Percentiles rank a stretch among this genome's conserved stretches.
phyloP scores from a whole-genome alignment of 2,329 filamentous ascomycete species.

The Hymenoscyphus repandus region DNA sequence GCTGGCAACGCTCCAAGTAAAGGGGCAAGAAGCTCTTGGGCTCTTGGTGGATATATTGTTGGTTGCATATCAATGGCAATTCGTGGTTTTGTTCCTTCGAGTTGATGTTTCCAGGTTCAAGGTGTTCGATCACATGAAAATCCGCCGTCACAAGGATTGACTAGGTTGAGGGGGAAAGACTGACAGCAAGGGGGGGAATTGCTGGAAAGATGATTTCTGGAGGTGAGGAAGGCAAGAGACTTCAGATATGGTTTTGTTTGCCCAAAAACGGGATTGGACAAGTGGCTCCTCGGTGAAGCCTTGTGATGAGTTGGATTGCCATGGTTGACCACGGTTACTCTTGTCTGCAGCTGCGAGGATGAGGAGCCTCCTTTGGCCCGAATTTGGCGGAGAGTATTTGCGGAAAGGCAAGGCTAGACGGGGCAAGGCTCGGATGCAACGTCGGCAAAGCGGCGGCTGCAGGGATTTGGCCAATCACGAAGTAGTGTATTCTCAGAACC shows the following conservation, averaged over 20 bases:
- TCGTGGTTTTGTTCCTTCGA: neutral
- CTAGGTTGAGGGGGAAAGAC: neutral
- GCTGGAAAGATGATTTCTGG: neutral
- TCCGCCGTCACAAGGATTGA: neutral
- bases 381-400: neutral
- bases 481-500: too few species aligned
- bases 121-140: constrained; percentile 4
- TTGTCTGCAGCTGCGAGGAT: too few species aligned
- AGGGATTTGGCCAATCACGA: too few species aligned
- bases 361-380: constrained; percentile 5
- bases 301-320: neutral
- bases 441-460: too few species aligned
- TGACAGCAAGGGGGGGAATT: neutral
- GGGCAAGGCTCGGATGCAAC: too few species aligned
- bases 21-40: constrained; percentile 46
- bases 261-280: neutral
- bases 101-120: neutral
- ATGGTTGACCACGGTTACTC: too few species aligned
- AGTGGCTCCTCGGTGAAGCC: neutral
- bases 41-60: constrained; percentile 40
- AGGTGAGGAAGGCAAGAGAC: neutral
- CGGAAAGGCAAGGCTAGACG: neutral
- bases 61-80: constrained; percentile 18
- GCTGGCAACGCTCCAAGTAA: constrained; percentile 56
- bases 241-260: neutral